Percentiles rank a stretch among this genome's conserved stretches.
Evolutionary conservation across 1,284 basidiomycete species (phyloP).

Genomic region (Sanghuangporus sanghuang): DNA sequence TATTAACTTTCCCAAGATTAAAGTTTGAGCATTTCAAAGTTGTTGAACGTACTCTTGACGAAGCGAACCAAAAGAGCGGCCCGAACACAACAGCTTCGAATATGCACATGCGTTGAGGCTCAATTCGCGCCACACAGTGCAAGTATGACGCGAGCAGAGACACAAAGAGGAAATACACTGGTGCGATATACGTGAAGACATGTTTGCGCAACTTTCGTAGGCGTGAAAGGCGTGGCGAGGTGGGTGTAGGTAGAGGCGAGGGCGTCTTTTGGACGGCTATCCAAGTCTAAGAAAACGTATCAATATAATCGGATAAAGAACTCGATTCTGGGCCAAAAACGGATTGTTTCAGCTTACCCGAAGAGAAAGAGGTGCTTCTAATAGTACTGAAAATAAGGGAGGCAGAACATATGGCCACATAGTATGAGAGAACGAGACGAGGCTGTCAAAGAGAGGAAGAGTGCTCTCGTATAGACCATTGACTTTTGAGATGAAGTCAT

Average conservation of each 20-base stretch:
- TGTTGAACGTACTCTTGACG: not conserved
- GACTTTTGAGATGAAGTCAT: not conserved
- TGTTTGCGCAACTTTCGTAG: not conserved
- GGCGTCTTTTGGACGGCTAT: slow-evolving; percentile 8
- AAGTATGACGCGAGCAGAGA: slow-evolving; percentile 4
- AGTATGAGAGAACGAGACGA: not conserved
- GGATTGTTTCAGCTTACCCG: not conserved
- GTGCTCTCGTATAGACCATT: not conserved
- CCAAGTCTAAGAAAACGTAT: slow-evolving; percentile 6
- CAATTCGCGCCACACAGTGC: not conserved
- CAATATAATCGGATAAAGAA: not conserved
- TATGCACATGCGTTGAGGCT: not conserved
- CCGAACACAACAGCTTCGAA: slow-evolving; percentile 2
- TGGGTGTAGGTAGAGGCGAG: not conserved
- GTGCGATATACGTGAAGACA: slow-evolving; percentile 1
- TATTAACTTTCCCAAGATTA: not conserved
- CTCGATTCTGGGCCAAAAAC: too few species aligned
- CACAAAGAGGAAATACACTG: slow-evolving; percentile 1
- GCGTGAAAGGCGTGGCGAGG: not conserved
- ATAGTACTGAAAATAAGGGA: slow-evolving; percentile 1
- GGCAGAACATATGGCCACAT: slow-evolving; percentile 10
- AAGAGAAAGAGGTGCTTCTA: slow-evolving; percentile 9
- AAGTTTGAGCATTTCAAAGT: not conserved
- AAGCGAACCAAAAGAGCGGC: slow-evolving; percentile 5
- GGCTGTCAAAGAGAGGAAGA: not conserved